Evolutionary conservation across 371 early-diverging fungal genomes (phyloP).

Genomic region (Actinomucor elegans): DNA sequence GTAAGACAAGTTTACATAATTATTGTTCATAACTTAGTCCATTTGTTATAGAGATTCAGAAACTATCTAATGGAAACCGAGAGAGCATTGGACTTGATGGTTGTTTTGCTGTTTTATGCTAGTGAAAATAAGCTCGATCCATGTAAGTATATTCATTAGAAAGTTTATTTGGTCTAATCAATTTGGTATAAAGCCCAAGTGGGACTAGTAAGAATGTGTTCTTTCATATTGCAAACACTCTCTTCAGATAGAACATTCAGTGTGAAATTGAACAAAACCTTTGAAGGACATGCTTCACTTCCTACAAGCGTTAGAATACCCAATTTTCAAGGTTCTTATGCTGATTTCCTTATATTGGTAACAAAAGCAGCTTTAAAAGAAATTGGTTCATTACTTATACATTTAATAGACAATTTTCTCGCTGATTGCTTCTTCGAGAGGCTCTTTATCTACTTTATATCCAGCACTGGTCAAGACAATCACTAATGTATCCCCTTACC

Average conservation of each 20-base stretch:
- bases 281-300: conserved; percentile 68
- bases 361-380: neutral
- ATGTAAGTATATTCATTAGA: conserved; percentile 35
- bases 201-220: conserved; percentile 78
- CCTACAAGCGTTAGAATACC: conserved; percentile 70
- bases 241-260: conserved; percentile 82
- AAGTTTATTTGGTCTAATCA: conserved; percentile 44
- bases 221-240: conserved; percentile 79
- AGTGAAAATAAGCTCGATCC: conserved; percentile 64
- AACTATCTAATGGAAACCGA: conserved; percentile 75
- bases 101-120: conserved; percentile 65
- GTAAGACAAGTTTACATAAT: too few relatives aligned
- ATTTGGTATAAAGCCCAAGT: conserved; percentile 71
- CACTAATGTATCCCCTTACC: conserved; percentile 79
- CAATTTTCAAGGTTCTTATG: conserved; percentile 78
- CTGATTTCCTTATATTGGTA: conserved; percentile 78
- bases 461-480: conserved; percentile 79
- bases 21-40: too few relatives aligned
- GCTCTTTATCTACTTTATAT: conserved; percentile 69
- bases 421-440: conserved; percentile 74
- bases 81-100: conserved; percentile 64
- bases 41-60: conserved; percentile 57
- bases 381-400: neutral
- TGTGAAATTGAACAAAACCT: conserved; percentile 74
- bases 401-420: conserved; percentile 63